Percentiles rank a stretch among this genome's conserved stretches.
phyloP scores from a whole-genome alignment of 768 basidiomycete genomes.

The Amanita muscaria region DNA sequence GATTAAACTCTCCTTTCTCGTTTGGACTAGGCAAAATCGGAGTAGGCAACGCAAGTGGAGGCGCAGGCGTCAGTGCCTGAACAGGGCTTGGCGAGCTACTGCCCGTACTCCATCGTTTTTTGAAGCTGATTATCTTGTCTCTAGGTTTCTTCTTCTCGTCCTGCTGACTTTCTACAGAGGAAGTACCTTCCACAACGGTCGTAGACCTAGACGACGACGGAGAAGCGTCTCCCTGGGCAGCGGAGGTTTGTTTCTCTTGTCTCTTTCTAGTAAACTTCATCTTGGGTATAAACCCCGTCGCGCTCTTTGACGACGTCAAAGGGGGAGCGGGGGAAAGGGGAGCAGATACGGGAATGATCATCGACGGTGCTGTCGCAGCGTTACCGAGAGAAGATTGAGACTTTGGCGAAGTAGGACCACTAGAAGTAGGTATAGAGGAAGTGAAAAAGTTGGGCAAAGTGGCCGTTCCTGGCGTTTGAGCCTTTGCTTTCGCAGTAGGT shows the following conservation, averaged over 20 bases:
- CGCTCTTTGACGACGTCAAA: neutral
- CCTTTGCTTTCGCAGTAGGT: neutral
- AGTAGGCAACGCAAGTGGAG: too few relatives aligned
- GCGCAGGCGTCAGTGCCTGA: neutral
- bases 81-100: neutral
- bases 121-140: constrained; percentile 4
- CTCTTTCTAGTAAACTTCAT: constrained; percentile 17
- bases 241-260: neutral
- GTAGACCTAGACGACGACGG: neutral
- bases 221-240: neutral
- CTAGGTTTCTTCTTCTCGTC: constrained; percentile 8
- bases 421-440: neutral
- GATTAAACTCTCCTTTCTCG: too few relatives aligned
- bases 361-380: neutral
- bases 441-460: neutral
- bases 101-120: constrained; percentile 4
- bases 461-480: neutral
- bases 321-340: neutral
- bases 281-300: constrained; percentile 12
- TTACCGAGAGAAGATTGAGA: neutral
- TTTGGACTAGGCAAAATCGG: too few relatives aligned
- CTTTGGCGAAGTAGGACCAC: neutral
- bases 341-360: neutral
- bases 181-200: constrained; percentile 2
- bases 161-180: constrained; percentile 3